Conservation (phyloP, 148 eudicot genomes). For the Polygonum maritimum region DNA sequence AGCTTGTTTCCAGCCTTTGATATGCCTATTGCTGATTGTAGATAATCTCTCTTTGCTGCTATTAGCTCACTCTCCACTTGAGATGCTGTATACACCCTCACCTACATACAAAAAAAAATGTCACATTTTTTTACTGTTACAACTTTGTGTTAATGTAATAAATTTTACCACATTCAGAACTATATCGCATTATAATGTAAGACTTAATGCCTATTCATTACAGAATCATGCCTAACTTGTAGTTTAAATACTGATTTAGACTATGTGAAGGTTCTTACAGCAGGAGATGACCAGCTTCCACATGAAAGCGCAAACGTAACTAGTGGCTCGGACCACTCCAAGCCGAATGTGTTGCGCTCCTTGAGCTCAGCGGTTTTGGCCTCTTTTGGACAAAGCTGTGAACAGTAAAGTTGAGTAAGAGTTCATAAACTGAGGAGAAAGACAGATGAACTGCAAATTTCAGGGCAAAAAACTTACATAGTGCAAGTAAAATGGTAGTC, state of each 20-base stretch:
- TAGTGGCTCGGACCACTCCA: constrained; percentile 11
- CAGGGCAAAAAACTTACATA: constrained; percentile 7
- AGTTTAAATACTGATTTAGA: not conserved
- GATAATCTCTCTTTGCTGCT: constrained; percentile 70
- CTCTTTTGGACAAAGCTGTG: constrained; percentile 12
- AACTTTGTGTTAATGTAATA: not conserved
- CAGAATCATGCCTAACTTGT: too few species aligned
- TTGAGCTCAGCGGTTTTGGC: constrained; percentile 8
- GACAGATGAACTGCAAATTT: not conserved
- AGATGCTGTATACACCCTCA: constrained; percentile 76
- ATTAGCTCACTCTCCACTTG: constrained; percentile 74
- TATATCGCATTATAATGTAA: too few species aligned
- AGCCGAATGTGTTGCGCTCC: constrained; percentile 5
- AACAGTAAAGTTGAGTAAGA: not conserved
- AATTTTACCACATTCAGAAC: not conserved
- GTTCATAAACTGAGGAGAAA: not conserved
- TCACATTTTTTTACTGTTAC: not conserved
- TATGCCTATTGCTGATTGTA: constrained; percentile 73
- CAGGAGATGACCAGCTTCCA: constrained; percentile 43
- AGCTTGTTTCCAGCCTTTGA: constrained; percentile 35
- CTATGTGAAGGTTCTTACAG: constrained; percentile 46
- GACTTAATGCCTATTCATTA: too few species aligned
- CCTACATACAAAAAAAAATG: constrained; percentile 30
- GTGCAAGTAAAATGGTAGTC: constrained; percentile 28
- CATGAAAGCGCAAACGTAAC: constrained; percentile 9